phyloP scores from a whole-genome alignment of 345 rosid species.

The Limnanthes douglasii region DNA sequence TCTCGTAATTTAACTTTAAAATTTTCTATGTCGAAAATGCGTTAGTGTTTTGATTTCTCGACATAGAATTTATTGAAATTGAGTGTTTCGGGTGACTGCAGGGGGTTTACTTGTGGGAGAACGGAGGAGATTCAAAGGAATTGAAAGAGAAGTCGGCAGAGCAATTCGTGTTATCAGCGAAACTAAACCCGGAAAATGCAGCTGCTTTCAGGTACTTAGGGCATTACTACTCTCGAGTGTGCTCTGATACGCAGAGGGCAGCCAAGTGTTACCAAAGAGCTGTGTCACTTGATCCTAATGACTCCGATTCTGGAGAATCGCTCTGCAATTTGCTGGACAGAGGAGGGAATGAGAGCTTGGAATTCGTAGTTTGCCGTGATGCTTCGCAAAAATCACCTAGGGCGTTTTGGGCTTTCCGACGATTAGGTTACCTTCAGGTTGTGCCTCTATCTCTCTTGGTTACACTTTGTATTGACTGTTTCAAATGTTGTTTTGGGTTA shows the following conservation, averaged over 20 bases:
- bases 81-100: slow-evolving; percentile 18
- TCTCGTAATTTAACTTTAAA: slow-evolving; percentile 29
- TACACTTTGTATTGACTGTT: neutral
- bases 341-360: slow-evolving; percentile 60
- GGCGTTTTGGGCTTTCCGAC: slow-evolving; percentile 89
- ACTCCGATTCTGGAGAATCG: slow-evolving; percentile 67
- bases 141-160: slow-evolving; percentile 50
- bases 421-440: slow-evolving; percentile 77
- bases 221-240: slow-evolving; percentile 37
- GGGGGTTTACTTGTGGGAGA: slow-evolving; percentile 66
- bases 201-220: slow-evolving; percentile 68
- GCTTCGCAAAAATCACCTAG: slow-evolving; percentile 74
- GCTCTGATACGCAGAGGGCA: slow-evolving; percentile 50
- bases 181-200: slow-evolving; percentile 49
- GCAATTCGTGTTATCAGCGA: slow-evolving; percentile 56
- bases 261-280: slow-evolving; percentile 90
- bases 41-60: no score
- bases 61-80: no score
- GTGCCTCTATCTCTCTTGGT: neutral
- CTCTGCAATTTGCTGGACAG: slow-evolving; percentile 64
- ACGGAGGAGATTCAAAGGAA: slow-evolving; percentile 16
- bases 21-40: no score
- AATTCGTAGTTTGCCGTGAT: slow-evolving; percentile 52
- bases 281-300: slow-evolving; percentile 43
- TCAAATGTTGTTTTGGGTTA: neutral